These are phyloP conservation scores for Helotiales sp. DNA, from an alignment of 2,329 filamentous ascomycete genomes.

Conservation along the genomic window DNA sequence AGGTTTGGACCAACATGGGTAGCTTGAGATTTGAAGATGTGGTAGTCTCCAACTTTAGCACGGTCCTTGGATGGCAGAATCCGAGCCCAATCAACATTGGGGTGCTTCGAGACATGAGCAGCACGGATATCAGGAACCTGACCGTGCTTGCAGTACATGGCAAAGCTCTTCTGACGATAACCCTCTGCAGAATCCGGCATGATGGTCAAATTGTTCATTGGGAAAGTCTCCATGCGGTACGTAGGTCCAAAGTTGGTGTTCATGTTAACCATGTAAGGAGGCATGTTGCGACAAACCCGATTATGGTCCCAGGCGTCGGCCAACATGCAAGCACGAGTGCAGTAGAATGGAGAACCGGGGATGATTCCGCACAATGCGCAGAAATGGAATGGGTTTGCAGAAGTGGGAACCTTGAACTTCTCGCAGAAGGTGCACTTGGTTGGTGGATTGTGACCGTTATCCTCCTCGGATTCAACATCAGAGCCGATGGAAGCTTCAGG, in stretches of 20 bases:
- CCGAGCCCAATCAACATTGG: neutral
- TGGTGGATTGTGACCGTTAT: neutral
- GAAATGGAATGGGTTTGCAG: slow-evolving; percentile 23
- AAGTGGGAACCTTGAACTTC: slow-evolving; percentile 7
- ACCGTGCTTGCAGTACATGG: slow-evolving; percentile 34
- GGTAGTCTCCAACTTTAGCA: slow-evolving; percentile 36
- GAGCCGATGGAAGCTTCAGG: neutral
- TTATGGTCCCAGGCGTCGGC: slow-evolving; percentile 33
- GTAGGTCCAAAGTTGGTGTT: neutral
- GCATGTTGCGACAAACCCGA: slow-evolving; percentile 23
- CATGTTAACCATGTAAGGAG: slow-evolving; percentile 3
- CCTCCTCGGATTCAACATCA: neutral
- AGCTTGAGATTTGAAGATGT: slow-evolving; percentile 35
- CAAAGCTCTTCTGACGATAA: slow-evolving; percentile 37
- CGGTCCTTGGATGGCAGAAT: slow-evolving; percentile 17
- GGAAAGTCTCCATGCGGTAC: slow-evolving; percentile 20
- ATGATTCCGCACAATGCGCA: slow-evolving; percentile 36
- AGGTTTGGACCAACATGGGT: slow-evolving; percentile 20
- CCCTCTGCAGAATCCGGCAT: slow-evolving; percentile 20
- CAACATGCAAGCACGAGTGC: slow-evolving; percentile 37
- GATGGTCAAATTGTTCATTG: slow-evolving; percentile 11
- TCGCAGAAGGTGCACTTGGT: slow-evolving; percentile 17
- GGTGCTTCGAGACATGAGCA: slow-evolving; percentile 29
- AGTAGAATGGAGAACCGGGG: slow-evolving; percentile 31
- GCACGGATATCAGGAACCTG: slow-evolving; percentile 31